Evolutionary conservation across 2,329 filamentous ascomycete species (phyloP), one percentile per base, ranked within the genome.

Genomic region (Gnomoniopsis sp.): DNA sequence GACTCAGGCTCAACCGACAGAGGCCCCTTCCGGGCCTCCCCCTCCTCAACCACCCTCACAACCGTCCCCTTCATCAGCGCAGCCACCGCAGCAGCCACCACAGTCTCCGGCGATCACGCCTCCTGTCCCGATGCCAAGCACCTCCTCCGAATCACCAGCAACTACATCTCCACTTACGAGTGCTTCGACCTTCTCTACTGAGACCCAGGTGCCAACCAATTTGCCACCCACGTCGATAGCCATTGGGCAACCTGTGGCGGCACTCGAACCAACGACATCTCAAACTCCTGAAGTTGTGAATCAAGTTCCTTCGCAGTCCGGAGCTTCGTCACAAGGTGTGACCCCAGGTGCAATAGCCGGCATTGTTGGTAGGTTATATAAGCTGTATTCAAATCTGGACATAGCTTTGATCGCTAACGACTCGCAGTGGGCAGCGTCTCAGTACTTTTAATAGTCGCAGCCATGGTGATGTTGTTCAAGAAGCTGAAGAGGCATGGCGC

Each of bases 271-370:
- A 11, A 6, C 36, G 21, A 21, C 57, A 14, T 55, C 57, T 10
- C n/a, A 34, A 22, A 38, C 38, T 10, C 7, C 52, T 50, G 36
- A 14, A 12, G 48, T 47, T 4, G 19, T 47, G 1, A 50, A 44
- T 23, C 46, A 33, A 43, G 8, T 21, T 21, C n/a, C 52, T 11
- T 22, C 57, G 7, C 26, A 38, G 19, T 47, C 46, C 15, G 36
- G 46, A 19, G 47, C 44, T 36, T 43, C 38, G 6, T 6, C 38
- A 6, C 15, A 11, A 11, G n/a, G 38, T 17, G 30, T 57, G 52
- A 46, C 57, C 10, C 47, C 57, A 21, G 57, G 47, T 15, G 19
- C 49, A n/a, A 50, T 59, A 34, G 38, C 57, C 22, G 57, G 57
- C 2, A 59, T 59, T 30, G 46, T 30, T 33, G 52, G 57, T 59